phyloP scores from a whole-genome alignment of 2,329 filamentous ascomycete genomes.

The Fusarium poae region DNA sequence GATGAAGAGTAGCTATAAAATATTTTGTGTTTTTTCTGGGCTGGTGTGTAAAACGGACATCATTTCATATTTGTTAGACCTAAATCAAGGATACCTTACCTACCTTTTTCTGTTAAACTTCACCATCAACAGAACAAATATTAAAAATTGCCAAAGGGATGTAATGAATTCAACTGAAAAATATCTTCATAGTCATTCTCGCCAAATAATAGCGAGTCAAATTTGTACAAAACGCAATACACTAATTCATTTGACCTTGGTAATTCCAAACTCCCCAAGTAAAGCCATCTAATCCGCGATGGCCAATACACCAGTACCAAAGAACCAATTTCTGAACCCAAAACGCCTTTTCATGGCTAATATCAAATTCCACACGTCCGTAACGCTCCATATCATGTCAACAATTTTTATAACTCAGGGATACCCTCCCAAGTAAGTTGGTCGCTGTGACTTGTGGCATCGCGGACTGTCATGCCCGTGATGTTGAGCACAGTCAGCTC shows the following conservation, averaged over 20 bases:
- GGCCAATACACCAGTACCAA: constrained; percentile 36
- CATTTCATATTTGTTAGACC: constrained; percentile 41
- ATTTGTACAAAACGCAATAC: constrained; percentile 41
- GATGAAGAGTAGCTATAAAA: constrained; percentile 47
- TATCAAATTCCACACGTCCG: constrained; percentile 32
- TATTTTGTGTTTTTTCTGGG: constrained; percentile 28
- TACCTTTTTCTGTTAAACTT: constrained; percentile 40
- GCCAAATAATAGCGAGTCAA: constrained; percentile 40
- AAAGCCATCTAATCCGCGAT: constrained; percentile 44
- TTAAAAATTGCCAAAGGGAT: neutral
- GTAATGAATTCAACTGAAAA: constrained; percentile 36
- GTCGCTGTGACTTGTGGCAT: constrained; percentile 56
- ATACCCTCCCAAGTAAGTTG: constrained; percentile 60
- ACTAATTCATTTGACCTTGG: constrained; percentile 26
- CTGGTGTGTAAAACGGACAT: constrained; percentile 40
- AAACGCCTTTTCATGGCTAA: constrained; percentile 45
- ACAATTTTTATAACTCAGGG: constrained; percentile 45
- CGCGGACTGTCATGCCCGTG: constrained; percentile 60
- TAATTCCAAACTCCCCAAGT: constrained; percentile 43
- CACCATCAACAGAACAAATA: neutral
- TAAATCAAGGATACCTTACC: constrained; percentile 51
- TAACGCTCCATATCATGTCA: constrained; percentile 24
- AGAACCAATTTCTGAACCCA: constrained; percentile 34
- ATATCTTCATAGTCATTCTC: constrained; percentile 42
- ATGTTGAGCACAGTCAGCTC: constrained; percentile 74